These are phyloP conservation scores for Xylaria cubensis DNA, from an alignment of 495 filamentous ascomycete genomes.

Conservation along the genomic window DNA sequence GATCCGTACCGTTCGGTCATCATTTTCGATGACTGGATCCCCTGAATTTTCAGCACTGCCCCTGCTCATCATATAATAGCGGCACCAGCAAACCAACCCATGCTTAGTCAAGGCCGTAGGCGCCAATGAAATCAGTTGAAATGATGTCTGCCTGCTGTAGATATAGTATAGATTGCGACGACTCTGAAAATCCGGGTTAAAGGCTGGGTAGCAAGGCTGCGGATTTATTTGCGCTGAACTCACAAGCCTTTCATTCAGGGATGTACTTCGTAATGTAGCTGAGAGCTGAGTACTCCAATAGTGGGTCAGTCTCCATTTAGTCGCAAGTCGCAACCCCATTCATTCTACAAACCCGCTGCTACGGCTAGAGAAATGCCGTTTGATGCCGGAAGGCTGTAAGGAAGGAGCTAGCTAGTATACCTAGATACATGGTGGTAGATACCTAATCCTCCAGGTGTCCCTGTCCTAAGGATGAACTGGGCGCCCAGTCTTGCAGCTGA, in stretches of 20 bases:
- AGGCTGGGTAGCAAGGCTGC: neutral
- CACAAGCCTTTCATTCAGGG: neutral
- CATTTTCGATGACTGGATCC: neutral
- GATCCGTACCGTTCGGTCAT: neutral
- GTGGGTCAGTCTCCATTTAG: neutral
- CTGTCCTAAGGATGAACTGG: neutral
- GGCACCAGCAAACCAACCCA: neutral
- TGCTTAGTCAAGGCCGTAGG: neutral
- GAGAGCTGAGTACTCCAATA: neutral
- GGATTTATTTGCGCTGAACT: neutral
- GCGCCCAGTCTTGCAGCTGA: conserved; percentile 13
- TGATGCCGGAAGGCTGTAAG: conserved; percentile 4
- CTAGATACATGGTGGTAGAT: neutral
- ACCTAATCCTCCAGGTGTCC: neutral
- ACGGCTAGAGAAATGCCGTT: neutral
- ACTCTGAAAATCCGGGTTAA: neutral
- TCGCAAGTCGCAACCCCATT: neutral
- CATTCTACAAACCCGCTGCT: neutral
- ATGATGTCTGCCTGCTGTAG: conserved; percentile 10
- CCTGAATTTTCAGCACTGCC: neutral
- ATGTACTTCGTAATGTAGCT: neutral
- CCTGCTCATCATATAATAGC: neutral
- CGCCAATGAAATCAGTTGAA: neutral
- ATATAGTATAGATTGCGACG: neutral
- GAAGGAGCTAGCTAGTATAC: too few relatives aligned